Base-by-base conservation (phyloP, 352 stramenopile genomes). In the Chrysophaeum taylorii region DNA sequence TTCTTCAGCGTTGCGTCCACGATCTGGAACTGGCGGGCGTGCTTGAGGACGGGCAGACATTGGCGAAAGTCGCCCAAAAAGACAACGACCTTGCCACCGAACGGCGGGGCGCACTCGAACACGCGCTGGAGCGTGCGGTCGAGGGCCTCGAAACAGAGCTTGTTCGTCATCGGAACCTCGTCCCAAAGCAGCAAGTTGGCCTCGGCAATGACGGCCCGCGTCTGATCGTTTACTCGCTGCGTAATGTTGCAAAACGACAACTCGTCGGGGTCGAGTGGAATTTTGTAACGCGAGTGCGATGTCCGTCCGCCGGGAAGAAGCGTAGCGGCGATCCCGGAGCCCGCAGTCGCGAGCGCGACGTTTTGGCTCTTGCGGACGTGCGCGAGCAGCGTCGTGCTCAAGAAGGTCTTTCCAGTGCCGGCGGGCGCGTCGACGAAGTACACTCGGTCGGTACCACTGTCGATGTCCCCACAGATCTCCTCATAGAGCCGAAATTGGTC, bases 31-130 rank as follows among this genome's bases (percentile, higher is more conserved):
- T 57, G 36, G 1, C 12, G 48, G 0, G 50, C 68, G 0, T 45
- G 15, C 39, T 33, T 50, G 0, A 81, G 60, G 5, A 80, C 66
- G 25, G 73, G 71, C 9, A 79, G 39, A n/a, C 71, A 66, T 43
- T 79, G 73, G 4, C 73, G 25, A 33, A 78, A 79, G 68, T 81
- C 70, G n/a, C 67, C 64, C 9, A 62, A 64, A 0, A 79, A 61
- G 0, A 75, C 37, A 25, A 80, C 31, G 9, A 70, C 48, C 43
- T 79, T 76, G 0, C 75, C 73, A 21, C 75, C 73, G 42, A 81
- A 81, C 21, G 70, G 61, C 57, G 68, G 31, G 29, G 71, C 33
- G 0, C 45, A 62, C 16, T 69, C 67, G 27, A 69, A 71, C 7
- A 74, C 29, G 16, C 70, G 68, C 16, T 53, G 36, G 16, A 82